Evolutionary conservation across 768 basidiomycete genomes (phyloP), one percentile per base, ranked within the genome.

Genomic region (Podaxis mareebaensis): DNA sequence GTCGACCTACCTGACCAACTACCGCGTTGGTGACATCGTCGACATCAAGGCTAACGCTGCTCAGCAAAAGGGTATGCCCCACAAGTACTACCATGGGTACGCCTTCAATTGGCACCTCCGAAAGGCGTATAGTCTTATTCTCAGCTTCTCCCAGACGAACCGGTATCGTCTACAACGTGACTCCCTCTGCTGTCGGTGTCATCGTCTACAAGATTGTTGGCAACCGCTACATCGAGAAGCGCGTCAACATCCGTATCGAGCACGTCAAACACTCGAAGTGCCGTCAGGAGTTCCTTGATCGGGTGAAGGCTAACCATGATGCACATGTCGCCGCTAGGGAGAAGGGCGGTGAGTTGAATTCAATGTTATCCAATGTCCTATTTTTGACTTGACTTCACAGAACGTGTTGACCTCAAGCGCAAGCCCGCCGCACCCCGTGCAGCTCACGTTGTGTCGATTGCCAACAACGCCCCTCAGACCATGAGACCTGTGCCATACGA

Each of bases 51-150:
- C 96, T 69, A 99, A 99, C 75, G 87, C 96, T 64, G 93, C 97
- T 49, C 93, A 97, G 80, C 97, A 99, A 88, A 96, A 96, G 91
- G 97, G 97, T 79, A 97, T 99, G 95, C 96, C 96, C 77, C 96
- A 98, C 85, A 98, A 98, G 81, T 96, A 85, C 86, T 95, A 95
- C 84, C 94, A 95, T 71, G 94, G 93, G 95, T 95, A 67, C 70
- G 93, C 10, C 87, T 44, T 39, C 26, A 55, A 11, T 56, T 39
- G 40, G 28, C 64, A 60, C 55, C 58, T 15, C 59, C 65, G n/a
- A 20, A 53, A 61, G 30, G 30, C 54, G 24, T 8, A 20, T 52
- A 58, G 28, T 60, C 44, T 38, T 28, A 60, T 38, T 53, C n/a
- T 10, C 15, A 22, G n/a, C 42, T n/a, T 7, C 44, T 51, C 55